Percentiles rank a stretch among this genome's conserved stretches.
phyloP scores from a whole-genome alignment of 805 yeast species.

The Isabelozyma pseudorhagii region DNA sequence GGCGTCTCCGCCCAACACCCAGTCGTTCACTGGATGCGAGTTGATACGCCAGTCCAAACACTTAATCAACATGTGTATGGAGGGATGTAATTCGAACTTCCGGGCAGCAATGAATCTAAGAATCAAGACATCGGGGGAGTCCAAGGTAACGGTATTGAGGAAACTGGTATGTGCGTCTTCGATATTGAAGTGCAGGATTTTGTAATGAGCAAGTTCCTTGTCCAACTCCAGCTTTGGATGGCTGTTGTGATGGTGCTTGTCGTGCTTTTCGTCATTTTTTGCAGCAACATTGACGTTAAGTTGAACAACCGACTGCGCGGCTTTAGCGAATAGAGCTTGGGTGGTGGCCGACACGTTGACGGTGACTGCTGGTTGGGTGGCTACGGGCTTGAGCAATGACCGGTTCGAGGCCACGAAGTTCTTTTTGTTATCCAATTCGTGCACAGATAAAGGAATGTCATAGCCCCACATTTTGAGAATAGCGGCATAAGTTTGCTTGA shows the following conservation, averaged over 20 bases:
- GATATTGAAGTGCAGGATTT: not conserved
- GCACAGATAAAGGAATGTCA: constrained; percentile 15
- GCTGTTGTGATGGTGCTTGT: not conserved
- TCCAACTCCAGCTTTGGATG: not conserved
- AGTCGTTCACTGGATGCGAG: constrained; percentile 54
- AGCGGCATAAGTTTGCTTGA: constrained; percentile 21
- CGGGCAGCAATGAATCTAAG: constrained; percentile 77
- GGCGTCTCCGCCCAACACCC: constrained; percentile 65
- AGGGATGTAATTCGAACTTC: constrained; percentile 68
- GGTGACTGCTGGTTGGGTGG: not conserved
- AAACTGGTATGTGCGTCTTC: not conserved
- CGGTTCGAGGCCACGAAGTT: constrained; percentile 20
- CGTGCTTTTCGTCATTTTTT: too few relatives aligned
- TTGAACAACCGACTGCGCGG: not conserved
- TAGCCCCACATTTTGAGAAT: constrained; percentile 37
- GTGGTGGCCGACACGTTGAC: not conserved
- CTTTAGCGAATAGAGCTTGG: not conserved
- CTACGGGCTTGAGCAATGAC: not conserved
- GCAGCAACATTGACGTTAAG: not conserved
- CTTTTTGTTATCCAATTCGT: constrained; percentile 15
- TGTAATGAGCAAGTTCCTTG: not conserved
- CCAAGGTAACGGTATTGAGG: constrained; percentile 43
- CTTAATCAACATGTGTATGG: constrained; percentile 63
- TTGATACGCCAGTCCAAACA: constrained; percentile 69
- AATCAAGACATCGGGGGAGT: constrained; percentile 70